These are phyloP conservation scores for Trebouxia sp. DNA, from an alignment of 139 green algal genomes.

Conservation along the genomic window DNA sequence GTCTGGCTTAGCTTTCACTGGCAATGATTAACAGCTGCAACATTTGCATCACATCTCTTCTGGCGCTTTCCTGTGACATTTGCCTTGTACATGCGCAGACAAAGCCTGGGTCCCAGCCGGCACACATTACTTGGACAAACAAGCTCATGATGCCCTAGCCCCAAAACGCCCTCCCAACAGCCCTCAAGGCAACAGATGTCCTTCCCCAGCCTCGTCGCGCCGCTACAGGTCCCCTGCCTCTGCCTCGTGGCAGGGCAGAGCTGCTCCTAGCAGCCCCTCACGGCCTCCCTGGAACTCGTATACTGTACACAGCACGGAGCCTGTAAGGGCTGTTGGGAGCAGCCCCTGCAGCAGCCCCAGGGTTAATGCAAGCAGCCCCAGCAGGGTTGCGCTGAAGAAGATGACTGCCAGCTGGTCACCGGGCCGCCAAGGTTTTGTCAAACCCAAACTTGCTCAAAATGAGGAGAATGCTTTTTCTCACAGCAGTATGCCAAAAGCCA, in stretches of 20 bases:
- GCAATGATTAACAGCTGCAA: no score
- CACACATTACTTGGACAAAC: background rate
- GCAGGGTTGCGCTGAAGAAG: slow-evolving; percentile 8
- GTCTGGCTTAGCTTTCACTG: no score
- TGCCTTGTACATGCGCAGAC: no score
- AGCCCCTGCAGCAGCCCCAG: background rate
- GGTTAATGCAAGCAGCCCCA: no score
- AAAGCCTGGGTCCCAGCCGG: slow-evolving; percentile 15
- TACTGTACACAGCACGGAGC: background rate
- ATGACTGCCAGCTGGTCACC: slow-evolving; percentile 19
- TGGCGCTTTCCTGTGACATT: no score
- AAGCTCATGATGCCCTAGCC: background rate
- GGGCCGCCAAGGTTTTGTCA: background rate
- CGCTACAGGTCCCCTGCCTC: background rate
- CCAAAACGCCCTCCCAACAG: slow-evolving; percentile 15
- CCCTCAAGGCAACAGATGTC: background rate
- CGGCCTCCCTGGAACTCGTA: background rate
- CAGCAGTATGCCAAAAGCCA: background rate
- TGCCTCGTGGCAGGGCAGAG: background rate
- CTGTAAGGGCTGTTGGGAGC: background rate
- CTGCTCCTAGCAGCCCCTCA: background rate
- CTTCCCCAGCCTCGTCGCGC: background rate
- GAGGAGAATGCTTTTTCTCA: background rate
- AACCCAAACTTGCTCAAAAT: background rate
- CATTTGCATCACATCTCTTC: no score